phyloP scores from a whole-genome alignment of 2,329 filamentous ascomycete species.

The Fusarium dimerum region DNA sequence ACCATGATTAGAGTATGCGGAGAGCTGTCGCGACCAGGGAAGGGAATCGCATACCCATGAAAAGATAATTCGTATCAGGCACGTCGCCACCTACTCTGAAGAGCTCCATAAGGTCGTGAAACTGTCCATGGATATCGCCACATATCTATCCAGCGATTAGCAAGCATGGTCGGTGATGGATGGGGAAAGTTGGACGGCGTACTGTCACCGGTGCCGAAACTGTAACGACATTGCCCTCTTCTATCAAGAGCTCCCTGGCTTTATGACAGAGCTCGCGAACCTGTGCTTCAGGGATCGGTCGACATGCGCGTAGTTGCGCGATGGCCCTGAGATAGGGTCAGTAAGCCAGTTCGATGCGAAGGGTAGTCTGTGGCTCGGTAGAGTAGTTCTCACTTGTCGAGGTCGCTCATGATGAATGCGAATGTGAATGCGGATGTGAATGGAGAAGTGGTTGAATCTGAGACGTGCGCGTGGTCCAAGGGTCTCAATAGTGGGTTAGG shows the following conservation, averaged over 20 bases:
- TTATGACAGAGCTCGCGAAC: constrained; percentile 98
- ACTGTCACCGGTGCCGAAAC: constrained; percentile 94
- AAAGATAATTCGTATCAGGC: constrained; percentile 93
- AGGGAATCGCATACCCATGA: constrained; percentile 69
- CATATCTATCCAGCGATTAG: constrained; percentile 65
- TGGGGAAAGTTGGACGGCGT: constrained; percentile 33
- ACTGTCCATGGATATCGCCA: constrained; percentile 95
- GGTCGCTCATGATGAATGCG: constrained; percentile 73
- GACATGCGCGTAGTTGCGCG: constrained; percentile 90
- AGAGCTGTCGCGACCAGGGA: background rate
- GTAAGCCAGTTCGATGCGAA: constrained; percentile 6
- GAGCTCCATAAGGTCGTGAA: constrained; percentile 95
- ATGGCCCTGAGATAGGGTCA: constrained; percentile 68
- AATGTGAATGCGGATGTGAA: constrained; percentile 1
- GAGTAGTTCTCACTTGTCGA: constrained; percentile 70
- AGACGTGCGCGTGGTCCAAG: constrained; percentile 21
- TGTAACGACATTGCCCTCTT: constrained; percentile 95
- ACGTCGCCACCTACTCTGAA: constrained; percentile 93
- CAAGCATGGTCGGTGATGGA: constrained; percentile 1
- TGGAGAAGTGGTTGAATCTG: constrained; percentile 15
- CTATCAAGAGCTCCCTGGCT: constrained; percentile 90
- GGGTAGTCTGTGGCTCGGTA: background rate
- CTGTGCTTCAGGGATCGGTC: constrained; percentile 91
- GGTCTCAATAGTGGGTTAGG: constrained; percentile 9
- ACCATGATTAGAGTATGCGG: constrained; percentile 10